A percentile compares a stretch with the other conserved stretches of the same genome.
phyloP scores from a whole-genome alignment of 495 filamentous ascomycete genomes.

The Penicillium manginii region DNA sequence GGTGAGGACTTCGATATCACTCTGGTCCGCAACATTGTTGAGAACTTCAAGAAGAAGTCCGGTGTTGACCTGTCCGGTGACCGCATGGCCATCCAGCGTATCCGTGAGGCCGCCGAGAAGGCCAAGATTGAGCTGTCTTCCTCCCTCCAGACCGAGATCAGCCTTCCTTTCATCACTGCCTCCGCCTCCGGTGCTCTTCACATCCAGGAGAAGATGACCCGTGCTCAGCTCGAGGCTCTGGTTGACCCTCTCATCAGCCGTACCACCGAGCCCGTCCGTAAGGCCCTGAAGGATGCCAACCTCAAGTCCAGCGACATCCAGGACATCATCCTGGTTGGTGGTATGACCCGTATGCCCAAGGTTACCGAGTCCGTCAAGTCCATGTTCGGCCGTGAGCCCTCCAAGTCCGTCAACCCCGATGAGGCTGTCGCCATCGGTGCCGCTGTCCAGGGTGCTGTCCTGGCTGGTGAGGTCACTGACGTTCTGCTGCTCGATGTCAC shows the following conservation, averaged over 20 bases:
- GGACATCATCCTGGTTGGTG: conserved; percentile 98
- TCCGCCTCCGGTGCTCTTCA: conserved; percentile 94
- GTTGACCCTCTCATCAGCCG: conserved; percentile 88
- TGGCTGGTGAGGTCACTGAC: conserved; percentile 96
- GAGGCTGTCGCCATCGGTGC: conserved; percentile 99
- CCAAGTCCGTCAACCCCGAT: conserved; percentile 99
- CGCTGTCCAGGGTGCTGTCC: conserved; percentile 95
- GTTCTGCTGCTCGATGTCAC: conserved; percentile 96
- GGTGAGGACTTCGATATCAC: conserved; percentile 98
- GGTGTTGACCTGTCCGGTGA: conserved; percentile 89
- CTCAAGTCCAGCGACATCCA: conserved; percentile 95
- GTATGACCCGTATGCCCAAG: conserved; percentile 99
- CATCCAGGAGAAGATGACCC: conserved; percentile 94
- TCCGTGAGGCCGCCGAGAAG: conserved; percentile 99
- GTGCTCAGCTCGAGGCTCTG: conserved; percentile 88
- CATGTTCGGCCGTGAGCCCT: conserved; percentile 96
- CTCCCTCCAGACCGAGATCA: conserved; percentile 92
- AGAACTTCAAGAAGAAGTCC: conserved; percentile 95
- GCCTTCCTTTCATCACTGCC: conserved; percentile 96
- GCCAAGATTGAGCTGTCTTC: conserved; percentile 99
- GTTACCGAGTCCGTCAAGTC: conserved; percentile 95
- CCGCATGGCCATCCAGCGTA: conserved; percentile 99
- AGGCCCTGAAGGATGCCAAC: conserved; percentile 96
- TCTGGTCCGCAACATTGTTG: conserved; percentile 92
- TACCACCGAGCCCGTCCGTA: conserved; percentile 91